A percentile compares a stretch with the other conserved stretches of the same genome.
These are phyloP conservation scores for Exserohilum turcica DNA, from an alignment of 2,329 filamentous ascomycete genomes.

Conservation along the genomic window DNA sequence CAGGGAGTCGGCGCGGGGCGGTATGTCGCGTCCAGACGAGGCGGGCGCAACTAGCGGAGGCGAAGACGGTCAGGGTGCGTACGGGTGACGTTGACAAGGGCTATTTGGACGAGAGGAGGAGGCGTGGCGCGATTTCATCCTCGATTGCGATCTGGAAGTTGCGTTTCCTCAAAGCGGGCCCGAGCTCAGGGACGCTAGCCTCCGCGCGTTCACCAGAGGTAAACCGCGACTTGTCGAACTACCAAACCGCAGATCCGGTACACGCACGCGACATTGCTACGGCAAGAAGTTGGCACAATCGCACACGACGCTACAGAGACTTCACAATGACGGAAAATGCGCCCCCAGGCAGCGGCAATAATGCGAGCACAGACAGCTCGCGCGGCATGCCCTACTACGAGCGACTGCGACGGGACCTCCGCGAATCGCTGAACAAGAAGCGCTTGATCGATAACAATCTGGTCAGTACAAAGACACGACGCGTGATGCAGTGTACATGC, in stretches of 20 bases:
- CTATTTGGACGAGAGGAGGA: not conserved
- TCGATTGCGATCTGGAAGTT: conserved; percentile 15
- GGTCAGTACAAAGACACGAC: conserved; percentile 47
- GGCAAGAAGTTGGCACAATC: not conserved
- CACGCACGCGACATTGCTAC: conserved; percentile 2
- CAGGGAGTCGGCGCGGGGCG: conserved; percentile 11
- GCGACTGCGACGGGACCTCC: conserved; percentile 69
- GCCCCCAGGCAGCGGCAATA: conserved; percentile 44
- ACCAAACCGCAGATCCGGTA: conserved; percentile 3
- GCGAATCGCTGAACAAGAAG: conserved; percentile 70
- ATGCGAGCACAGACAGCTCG: conserved; percentile 52
- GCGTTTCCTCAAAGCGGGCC: conserved; percentile 23
- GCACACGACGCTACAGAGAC: not conserved
- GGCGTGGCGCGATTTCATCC: conserved; percentile 6
- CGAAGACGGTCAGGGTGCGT: not conserved
- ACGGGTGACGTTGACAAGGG: not conserved
- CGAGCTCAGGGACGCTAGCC: conserved; percentile 22
- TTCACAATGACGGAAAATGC: conserved; percentile 57
- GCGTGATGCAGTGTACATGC: conserved; percentile 12
- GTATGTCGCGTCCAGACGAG: conserved; percentile 13
- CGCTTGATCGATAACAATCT: conserved; percentile 65
- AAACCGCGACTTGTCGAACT: conserved; percentile 15
- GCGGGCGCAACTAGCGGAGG: conserved; percentile 1
- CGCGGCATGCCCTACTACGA: conserved; percentile 71
- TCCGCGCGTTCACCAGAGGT: conserved; percentile 23